These are phyloP conservation scores for Sporothrix humicola DNA, from an alignment of 2,329 filamentous ascomycete genomes.

Conservation along the genomic window DNA sequence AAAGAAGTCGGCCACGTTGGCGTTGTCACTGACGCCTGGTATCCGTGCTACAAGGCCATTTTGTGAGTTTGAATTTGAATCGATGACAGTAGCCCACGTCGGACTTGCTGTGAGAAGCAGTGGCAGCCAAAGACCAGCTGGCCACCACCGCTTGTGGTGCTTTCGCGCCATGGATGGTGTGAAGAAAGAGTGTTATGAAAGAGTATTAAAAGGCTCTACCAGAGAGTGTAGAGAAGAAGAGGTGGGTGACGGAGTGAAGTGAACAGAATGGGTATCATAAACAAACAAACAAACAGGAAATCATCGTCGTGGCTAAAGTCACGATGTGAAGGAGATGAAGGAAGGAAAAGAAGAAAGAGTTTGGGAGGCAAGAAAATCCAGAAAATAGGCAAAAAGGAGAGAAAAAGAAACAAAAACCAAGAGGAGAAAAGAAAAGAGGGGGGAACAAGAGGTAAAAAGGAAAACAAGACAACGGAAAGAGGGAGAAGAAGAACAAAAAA, in stretches of 20 bases:
- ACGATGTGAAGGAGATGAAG: not conserved
- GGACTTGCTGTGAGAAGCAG: slow-evolving; percentile 37
- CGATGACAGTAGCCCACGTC: slow-evolving; percentile 38
- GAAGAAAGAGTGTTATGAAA: no score
- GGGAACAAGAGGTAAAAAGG: slow-evolving; percentile 33
- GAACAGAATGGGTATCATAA: not conserved
- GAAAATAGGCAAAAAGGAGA: slow-evolving; percentile 40
- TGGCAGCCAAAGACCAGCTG: slow-evolving; percentile 38
- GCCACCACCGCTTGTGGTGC: slow-evolving; percentile 25
- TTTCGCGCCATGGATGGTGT: slow-evolving; percentile 23
- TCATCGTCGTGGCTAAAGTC: slow-evolving; percentile 29
- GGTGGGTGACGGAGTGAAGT: not conserved
- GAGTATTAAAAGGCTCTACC: not conserved
- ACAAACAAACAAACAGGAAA: slow-evolving; percentile 33
- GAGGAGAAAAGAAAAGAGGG: slow-evolving; percentile 37
- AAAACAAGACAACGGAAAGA: slow-evolving; percentile 30
- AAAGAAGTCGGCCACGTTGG: slow-evolving; percentile 12
- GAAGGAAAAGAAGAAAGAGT: not conserved
- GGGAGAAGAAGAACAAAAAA: not conserved
- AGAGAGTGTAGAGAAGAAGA: not conserved
- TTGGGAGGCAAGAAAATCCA: slow-evolving; percentile 32
- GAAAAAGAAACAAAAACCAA: slow-evolving; percentile 38
- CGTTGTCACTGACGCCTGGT: not conserved
- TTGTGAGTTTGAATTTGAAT: slow-evolving; percentile 21
- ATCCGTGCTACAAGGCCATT: not conserved